Evolutionary conservation across 2,329 filamentous ascomycete species (phyloP), one percentile per base, ranked within the genome.

Genomic region (Monilinia fructicola): DNA sequence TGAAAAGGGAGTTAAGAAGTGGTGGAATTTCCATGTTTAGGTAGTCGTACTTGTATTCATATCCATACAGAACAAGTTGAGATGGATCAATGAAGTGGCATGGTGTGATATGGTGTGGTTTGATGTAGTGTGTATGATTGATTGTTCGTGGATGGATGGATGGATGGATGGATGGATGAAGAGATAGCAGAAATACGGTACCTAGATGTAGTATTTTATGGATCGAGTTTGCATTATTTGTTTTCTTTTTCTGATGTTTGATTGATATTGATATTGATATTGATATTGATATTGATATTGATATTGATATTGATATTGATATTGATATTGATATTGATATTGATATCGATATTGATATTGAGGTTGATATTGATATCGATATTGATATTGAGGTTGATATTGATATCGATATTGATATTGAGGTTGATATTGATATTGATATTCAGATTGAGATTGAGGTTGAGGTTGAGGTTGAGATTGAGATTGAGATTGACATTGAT

Each of bases 401-500:
- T n/a, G n/a, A n/a, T n/a, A n/a, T n/a, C n/a, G n/a, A n/a, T n/a
- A n/a, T n/a, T n/a, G n/a, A n/a, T n/a, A n/a, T n/a, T 38, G 35
- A 26, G n/a, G 18, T 44, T 50, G 46, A 50, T 21, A 50, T 50
- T 44, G 46, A 50, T 3, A 50, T 50, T 56, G n/a, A n/a, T n/a
- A n/a, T n/a, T n/a, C n/a, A 26, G n/a, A 44, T 44, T 50, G 46
- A 50, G 46, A 50, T 50, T 44, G 46, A 50, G 3, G 23, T 50
- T 56, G n/a, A n/a, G n/a, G n/a, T n/a, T 38, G 35, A 26, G n/a
- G 18, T 44, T 50, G 46, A 50, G 46, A 50, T 50, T 38, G 35
- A 26, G n/a, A 44, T 44, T 50, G 46, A 50, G 46, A 50, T 50
- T 44, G 46, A 50, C 4, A 50, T 50, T 56, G n/a, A n/a, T n/a